Evolutionary conservation across 2,329 filamentous ascomycete species (phyloP).

Genomic region (Trichophyton equinum): DNA sequence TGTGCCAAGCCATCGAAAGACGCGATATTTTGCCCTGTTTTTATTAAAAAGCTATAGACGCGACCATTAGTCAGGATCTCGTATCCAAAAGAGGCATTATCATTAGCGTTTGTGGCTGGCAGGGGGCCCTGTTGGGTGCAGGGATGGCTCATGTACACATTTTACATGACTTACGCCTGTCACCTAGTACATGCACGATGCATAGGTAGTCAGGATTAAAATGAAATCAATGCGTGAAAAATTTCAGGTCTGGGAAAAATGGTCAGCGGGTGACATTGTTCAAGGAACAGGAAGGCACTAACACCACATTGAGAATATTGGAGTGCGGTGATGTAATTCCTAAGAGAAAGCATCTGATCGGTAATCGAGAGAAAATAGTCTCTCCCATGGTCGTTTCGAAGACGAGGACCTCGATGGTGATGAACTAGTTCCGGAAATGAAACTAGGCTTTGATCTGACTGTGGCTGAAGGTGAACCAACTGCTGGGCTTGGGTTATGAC

Average conservation of each 20-base stretch:
- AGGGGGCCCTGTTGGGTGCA: too few species aligned
- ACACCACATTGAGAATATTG: not conserved
- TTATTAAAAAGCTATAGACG: too few species aligned
- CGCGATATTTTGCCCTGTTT: too few species aligned
- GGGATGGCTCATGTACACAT: too few species aligned
- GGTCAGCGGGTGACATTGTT: not conserved
- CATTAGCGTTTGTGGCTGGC: too few species aligned
- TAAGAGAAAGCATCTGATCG: conserved; percentile 14
- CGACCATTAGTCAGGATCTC: too few species aligned
- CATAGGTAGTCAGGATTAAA: not conserved
- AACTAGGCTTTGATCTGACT: not conserved
- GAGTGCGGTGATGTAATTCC: not conserved
- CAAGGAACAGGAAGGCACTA: not conserved
- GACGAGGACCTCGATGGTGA: conserved; percentile 20
- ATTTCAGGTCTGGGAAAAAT: not conserved
- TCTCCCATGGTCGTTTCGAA: conserved; percentile 29
- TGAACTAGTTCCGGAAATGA: not conserved
- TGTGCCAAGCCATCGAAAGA: too few species aligned
- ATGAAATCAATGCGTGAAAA: too few species aligned
- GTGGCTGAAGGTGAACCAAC: not conserved
- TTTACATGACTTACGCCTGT: too few species aligned
- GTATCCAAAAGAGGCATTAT: too few species aligned
- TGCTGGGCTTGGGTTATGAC: not conserved
- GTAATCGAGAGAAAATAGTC: conserved; percentile 34
- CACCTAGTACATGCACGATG: not conserved